Conservation (phyloP, 1,284 basidiomycete species). For the Cutaneotrichosporon sp. region DNA sequence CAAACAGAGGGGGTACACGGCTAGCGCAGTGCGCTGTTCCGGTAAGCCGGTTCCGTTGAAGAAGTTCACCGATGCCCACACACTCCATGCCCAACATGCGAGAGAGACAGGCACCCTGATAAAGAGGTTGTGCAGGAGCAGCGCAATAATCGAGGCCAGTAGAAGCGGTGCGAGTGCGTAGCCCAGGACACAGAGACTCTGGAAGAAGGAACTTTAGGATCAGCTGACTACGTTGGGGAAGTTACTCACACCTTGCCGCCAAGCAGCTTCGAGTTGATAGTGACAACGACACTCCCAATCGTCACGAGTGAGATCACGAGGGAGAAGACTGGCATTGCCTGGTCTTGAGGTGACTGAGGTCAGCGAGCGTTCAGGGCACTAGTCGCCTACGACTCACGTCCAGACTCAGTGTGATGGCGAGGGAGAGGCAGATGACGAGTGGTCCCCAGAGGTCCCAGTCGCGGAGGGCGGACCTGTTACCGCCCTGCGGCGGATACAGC, state of each 20-base stretch:
- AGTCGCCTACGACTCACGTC: slow-evolving; percentile 61
- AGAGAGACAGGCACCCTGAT: slow-evolving; percentile 77
- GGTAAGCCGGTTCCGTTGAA: slow-evolving; percentile 88
- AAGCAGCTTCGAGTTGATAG: slow-evolving; percentile 90
- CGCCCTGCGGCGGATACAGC: slow-evolving; percentile 70
- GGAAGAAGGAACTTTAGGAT: slow-evolving; percentile 79
- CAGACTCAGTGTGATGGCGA: slow-evolving; percentile 81
- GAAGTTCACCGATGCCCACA: slow-evolving; percentile 94
- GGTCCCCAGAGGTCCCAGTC: slow-evolving; percentile 98
- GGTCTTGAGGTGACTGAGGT: slow-evolving; percentile 68
- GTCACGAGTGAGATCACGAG: slow-evolving; percentile 87
- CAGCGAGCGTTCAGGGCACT: not conserved
- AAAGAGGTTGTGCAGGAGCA: slow-evolving; percentile 78
- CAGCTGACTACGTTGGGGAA: not conserved
- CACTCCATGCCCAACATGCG: slow-evolving; percentile 84
- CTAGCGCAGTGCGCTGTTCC: slow-evolving; percentile 75
- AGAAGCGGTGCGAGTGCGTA: slow-evolving; percentile 88
- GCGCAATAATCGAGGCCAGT: slow-evolving; percentile 77
- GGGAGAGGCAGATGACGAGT: slow-evolving; percentile 71
- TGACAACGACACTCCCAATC: slow-evolving; percentile 79
- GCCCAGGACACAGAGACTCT: slow-evolving; percentile 81
- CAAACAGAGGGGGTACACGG: slow-evolving; percentile 79
- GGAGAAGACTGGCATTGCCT: slow-evolving; percentile 83
- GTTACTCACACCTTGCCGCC: slow-evolving; percentile 79
- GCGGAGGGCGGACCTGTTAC: slow-evolving; percentile 69